Evolutionary conservation across 1,139 yeast genomes (phyloP).

Genomic region (Protomyces lactucae-debilis): DNA sequence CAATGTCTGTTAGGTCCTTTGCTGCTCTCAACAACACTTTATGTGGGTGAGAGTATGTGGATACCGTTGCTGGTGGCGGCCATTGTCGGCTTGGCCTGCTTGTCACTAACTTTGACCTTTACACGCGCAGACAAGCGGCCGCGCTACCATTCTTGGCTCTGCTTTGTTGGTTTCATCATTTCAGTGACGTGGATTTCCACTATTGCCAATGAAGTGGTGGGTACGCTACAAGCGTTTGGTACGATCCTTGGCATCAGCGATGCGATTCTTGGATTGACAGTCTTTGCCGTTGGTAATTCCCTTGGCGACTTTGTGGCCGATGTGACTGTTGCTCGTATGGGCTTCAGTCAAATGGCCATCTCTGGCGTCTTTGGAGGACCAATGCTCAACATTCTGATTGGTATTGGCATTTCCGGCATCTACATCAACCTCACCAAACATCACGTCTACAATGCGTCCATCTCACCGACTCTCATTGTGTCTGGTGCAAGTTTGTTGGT

Average conservation of each 20-base stretch:
- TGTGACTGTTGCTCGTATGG: constrained; percentile 75
- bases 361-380: constrained; percentile 97
- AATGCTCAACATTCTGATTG: constrained; percentile 56
- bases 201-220: constrained; percentile 73
- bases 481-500: constrained; percentile 52
- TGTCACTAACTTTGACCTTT: constrained; percentile 21
- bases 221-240: constrained; percentile 60
- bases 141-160: constrained; percentile 26
- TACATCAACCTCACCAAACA: constrained; percentile 26
- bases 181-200: constrained; percentile 70
- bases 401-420: constrained; percentile 64
- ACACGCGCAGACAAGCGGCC: constrained; percentile 31
- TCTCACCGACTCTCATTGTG: constrained; percentile 48
- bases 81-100: constrained; percentile 11
- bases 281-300: constrained; percentile 90
- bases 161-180: constrained; percentile 55
- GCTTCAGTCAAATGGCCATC: constrained; percentile 86
- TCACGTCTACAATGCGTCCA: constrained; percentile 40
- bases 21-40: constrained; percentile 30
- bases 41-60: constrained; percentile 19
- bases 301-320: constrained; percentile 85
- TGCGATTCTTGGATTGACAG: constrained; percentile 75
- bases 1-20: constrained; percentile 38
- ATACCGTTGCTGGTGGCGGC: constrained; percentile 20
- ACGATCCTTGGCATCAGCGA: constrained; percentile 61